Conservation (phyloP, 768 basidiomycete genomes). For the Hygrophoropsis aurantiaca region DNA sequence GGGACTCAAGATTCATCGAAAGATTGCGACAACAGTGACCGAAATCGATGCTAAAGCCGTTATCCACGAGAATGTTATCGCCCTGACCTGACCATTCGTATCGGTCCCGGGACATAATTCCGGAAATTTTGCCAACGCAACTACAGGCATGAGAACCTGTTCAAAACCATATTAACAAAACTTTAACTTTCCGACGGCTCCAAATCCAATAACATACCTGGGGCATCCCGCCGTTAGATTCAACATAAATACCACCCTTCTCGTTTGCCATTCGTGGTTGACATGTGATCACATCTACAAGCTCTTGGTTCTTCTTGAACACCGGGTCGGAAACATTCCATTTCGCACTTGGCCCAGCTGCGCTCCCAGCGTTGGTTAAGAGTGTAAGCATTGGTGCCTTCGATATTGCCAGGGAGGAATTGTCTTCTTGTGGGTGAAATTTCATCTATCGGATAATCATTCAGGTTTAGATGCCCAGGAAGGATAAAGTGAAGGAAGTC, state of each 20-base stretch:
- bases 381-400: conserved; percentile 59
- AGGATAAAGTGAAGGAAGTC: conserved; percentile 7
- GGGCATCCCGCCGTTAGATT: conserved; percentile 45
- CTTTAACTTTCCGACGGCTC: background rate
- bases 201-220: conserved; percentile 27
- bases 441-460: conserved; percentile 38
- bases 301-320: conserved; percentile 38
- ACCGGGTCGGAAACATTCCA: conserved; percentile 46
- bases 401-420: conserved; percentile 45
- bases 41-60: too few relatives aligned
- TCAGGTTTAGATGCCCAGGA: background rate
- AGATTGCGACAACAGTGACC: background rate
- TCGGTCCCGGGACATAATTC: conserved; percentile 13
- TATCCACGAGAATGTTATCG: too few relatives aligned
- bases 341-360: conserved; percentile 26
- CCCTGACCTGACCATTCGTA: too few relatives aligned
- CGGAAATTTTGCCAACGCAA: conserved; percentile 19
- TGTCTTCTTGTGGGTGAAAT: conserved; percentile 40
- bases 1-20: too few relatives aligned
- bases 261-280: conserved; percentile 32
- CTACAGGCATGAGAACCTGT: conserved; percentile 36
- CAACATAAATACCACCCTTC: conserved; percentile 41
- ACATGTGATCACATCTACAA: conserved; percentile 59
- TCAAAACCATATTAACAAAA: background rate
- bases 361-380: conserved; percentile 52